Conservation (phyloP, 2,329 filamentous ascomycete genomes). For the Cryphonectria naterciae region DNA sequence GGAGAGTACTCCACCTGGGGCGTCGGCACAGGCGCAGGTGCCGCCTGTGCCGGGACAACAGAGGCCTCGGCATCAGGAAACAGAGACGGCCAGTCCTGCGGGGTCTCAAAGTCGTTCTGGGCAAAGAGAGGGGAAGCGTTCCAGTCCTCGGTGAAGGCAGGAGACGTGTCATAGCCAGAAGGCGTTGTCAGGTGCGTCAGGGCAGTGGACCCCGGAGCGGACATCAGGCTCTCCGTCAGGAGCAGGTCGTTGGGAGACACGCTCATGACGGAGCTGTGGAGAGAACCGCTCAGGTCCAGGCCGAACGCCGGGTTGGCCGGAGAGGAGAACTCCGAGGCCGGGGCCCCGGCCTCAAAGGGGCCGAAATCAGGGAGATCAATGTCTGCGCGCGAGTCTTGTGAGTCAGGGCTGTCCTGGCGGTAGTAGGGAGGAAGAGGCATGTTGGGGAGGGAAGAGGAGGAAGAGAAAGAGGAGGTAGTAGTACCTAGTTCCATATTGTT, state of each 20-base stretch:
- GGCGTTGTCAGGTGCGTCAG: conserved; percentile 87
- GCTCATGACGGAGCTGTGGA: conserved; percentile 64
- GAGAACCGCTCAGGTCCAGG: conserved; percentile 46
- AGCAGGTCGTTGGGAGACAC: conserved; percentile 84
- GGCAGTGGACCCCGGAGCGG: conserved; percentile 79
- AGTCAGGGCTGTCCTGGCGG: conserved; percentile 28
- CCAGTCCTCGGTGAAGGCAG: conserved; percentile 70
- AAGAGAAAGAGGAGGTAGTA: conserved; percentile 20
- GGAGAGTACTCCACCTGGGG: conserved; percentile 46
- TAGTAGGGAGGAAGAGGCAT: conserved; percentile 23
- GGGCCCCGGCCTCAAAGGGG: conserved; percentile 56
- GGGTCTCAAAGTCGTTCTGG: conserved; percentile 58
- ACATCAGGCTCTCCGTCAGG: conserved; percentile 70
- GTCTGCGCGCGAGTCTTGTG: conserved; percentile 49
- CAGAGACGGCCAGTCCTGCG: conserved; percentile 72
- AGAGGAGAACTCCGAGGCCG: conserved; percentile 57
- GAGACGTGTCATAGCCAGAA: conserved; percentile 76
- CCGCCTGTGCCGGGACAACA: conserved; percentile 18
- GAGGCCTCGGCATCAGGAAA: conserved; percentile 62
- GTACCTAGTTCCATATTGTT: conserved; percentile 65
- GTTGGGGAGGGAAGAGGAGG: conserved; percentile 14
- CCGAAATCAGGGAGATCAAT: conserved; percentile 60
- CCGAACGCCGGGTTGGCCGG: conserved; percentile 59
- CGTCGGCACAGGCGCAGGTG: conserved; percentile 32
- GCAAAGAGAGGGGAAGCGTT: conserved; percentile 80